phyloP scores from a whole-genome alignment of 2,329 filamentous ascomycete species.

The Penicillium verrucosum region DNA sequence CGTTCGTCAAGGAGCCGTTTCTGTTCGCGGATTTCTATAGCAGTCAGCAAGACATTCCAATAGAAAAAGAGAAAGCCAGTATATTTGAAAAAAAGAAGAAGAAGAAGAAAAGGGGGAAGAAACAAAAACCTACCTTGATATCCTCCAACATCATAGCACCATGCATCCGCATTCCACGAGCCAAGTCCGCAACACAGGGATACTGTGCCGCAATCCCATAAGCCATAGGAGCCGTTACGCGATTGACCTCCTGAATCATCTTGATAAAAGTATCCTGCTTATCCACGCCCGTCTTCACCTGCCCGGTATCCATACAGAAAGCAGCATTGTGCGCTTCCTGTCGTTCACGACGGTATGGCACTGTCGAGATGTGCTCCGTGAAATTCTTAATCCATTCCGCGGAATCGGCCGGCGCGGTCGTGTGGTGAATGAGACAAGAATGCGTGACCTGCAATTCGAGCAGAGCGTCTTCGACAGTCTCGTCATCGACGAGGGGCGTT shows the following conservation, averaged over 20 bases:
- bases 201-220: slow-evolving; percentile 65
- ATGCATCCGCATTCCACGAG: slow-evolving; percentile 55
- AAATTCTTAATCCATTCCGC: slow-evolving; percentile 70
- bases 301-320: slow-evolving; percentile 77
- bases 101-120: too few relatives aligned
- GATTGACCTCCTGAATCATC: slow-evolving; percentile 72
- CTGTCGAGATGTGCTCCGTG: slow-evolving; percentile 74
- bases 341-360: slow-evolving; percentile 61
- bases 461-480: slow-evolving; percentile 67
- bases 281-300: slow-evolving; percentile 68
- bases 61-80: background rate
- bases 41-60: background rate
- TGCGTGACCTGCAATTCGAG: slow-evolving; percentile 68
- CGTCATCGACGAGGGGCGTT: slow-evolving; percentile 60
- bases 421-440: slow-evolving; percentile 67
- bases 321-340: slow-evolving; percentile 50
- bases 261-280: slow-evolving; percentile 65
- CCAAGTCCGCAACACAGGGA: slow-evolving; percentile 55
- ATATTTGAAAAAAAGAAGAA: too few relatives aligned
- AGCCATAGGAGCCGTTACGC: slow-evolving; percentile 69
- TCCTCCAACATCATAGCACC: slow-evolving; percentile 63
- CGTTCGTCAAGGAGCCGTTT: slow-evolving; percentile 45
- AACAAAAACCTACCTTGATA: slow-evolving; percentile 43
- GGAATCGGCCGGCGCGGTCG: slow-evolving; percentile 57
- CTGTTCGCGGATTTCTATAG: slow-evolving; percentile 48